Conservation (phyloP, 2,329 filamentous ascomycete genomes). For the Monilinia fructicola region DNA sequence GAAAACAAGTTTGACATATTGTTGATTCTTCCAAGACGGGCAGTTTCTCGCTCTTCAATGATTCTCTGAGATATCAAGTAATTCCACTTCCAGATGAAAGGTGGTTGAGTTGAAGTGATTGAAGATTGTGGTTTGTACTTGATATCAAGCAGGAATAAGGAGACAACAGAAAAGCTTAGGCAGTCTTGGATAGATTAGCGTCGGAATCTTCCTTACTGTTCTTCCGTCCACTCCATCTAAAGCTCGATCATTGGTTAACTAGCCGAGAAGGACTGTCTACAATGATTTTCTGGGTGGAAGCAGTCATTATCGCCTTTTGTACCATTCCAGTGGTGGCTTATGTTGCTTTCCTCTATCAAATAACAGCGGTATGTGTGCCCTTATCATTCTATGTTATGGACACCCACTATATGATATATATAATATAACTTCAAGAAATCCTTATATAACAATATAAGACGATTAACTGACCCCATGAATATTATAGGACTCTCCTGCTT, state of each 20-base stretch:
- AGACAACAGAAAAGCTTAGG: constrained; percentile 23
- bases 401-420: no score
- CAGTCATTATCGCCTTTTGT: neutral
- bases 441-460: neutral
- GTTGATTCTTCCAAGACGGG: constrained; percentile 12
- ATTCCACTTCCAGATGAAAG: constrained; percentile 7
- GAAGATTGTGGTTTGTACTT: constrained; percentile 17
- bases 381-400: no score
- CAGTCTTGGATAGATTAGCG: constrained; percentile 20
- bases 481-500: neutral
- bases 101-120: constrained; percentile 6
- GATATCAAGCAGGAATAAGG: constrained; percentile 25
- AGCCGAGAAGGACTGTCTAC: constrained; percentile 14
- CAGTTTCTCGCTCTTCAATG: neutral
- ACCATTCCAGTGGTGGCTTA: neutral
- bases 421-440: no score
- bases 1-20: constrained; percentile 42
- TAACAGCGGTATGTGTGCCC: no score
- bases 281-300: neutral
- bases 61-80: neutral
- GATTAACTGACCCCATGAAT: neutral
- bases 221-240: constrained; percentile 12
- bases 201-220: constrained; percentile 17
- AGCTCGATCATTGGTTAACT: constrained; percentile 18
- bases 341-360: neutral